A percentile compares a stretch with the other conserved stretches of the same genome.
These are phyloP conservation scores for Sclerotinia glacialis DNA, from an alignment of 2,329 filamentous ascomycete species.

Conservation along the genomic window DNA sequence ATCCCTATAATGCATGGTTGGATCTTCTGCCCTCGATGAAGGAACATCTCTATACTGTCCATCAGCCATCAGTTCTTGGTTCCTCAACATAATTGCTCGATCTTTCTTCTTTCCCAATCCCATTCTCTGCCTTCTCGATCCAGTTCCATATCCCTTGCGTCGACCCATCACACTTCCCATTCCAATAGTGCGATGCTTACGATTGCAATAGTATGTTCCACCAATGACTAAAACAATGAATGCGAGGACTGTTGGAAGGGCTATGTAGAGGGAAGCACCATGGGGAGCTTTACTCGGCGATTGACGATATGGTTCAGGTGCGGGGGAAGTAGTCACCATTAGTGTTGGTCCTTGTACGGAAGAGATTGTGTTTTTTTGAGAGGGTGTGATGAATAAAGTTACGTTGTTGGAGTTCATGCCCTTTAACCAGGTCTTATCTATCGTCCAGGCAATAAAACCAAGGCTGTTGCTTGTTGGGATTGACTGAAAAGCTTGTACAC, in stretches of 20 bases:
- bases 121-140: constrained; percentile 34
- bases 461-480: constrained; percentile 24
- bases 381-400: constrained; percentile 32
- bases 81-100: constrained; percentile 30
- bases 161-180: constrained; percentile 38
- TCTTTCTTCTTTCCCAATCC: constrained; percentile 30
- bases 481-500: constrained; percentile 36
- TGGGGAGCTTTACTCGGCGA: constrained; percentile 27
- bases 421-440: constrained; percentile 33
- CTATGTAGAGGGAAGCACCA: constrained; percentile 36
- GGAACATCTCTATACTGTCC: constrained; percentile 32
- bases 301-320: constrained; percentile 29
- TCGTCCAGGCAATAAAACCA: constrained; percentile 34
- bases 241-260: constrained; percentile 34
- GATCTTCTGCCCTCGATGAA: not conserved
- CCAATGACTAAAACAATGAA: constrained; percentile 33
- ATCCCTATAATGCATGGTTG: constrained; percentile 19
- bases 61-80: constrained; percentile 29
- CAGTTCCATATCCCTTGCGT: constrained; percentile 34
- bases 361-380: constrained; percentile 25
- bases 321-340: constrained; percentile 30
- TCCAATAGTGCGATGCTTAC: constrained; percentile 34
- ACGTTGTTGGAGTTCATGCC: constrained; percentile 33
- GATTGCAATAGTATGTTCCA: constrained; percentile 33
- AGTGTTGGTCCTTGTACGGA: constrained; percentile 32